Evolutionary conservation across 176 grass and related monocot species (phyloP).

Genomic region (Aegilops longissima): DNA sequence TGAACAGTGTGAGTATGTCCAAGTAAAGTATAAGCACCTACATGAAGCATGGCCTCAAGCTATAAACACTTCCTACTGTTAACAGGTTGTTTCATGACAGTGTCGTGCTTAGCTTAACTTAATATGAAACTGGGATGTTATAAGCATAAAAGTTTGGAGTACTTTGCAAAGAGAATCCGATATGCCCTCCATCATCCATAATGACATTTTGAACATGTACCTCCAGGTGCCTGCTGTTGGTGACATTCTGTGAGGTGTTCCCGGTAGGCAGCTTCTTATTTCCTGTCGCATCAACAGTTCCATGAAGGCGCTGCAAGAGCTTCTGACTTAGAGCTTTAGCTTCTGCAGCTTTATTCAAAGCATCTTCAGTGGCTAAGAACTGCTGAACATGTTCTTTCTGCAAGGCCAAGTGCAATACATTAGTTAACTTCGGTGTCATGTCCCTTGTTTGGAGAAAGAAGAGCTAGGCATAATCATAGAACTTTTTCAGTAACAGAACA

Average conservation of each 20-base stretch:
- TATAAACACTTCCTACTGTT: neutral
- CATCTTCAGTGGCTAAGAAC: conserved; percentile 98
- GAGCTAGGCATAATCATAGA: neutral
- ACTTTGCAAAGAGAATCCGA: neutral
- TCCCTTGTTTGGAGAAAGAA: conserved; percentile 7
- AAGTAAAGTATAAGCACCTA: neutral
- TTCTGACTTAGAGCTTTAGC: conserved; percentile 90
- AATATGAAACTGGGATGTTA: conserved; percentile 20
- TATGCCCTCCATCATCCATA: conserved; percentile 3
- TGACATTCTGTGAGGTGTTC: conserved; percentile 64
- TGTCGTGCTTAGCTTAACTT: neutral
- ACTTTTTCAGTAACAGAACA: neutral
- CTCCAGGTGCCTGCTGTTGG: conserved; percentile 76
- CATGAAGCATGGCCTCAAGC: conserved; percentile 8
- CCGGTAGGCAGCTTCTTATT: conserved; percentile 61
- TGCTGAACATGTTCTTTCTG: conserved; percentile 99
- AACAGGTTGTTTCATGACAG: neutral
- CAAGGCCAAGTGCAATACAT: conserved; percentile 44
- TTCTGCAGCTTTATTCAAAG: conserved; percentile 98
- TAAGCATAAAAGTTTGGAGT: conserved; percentile 3
- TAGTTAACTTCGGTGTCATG: conserved; percentile 34
- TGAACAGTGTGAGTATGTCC: neutral
- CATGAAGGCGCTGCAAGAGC: conserved; percentile 83
- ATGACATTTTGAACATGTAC: conserved; percentile 44
- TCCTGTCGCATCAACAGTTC: conserved; percentile 51